Conservation (phyloP, 495 filamentous ascomycete species). For the Hypoxylon fragiforme region DNA sequence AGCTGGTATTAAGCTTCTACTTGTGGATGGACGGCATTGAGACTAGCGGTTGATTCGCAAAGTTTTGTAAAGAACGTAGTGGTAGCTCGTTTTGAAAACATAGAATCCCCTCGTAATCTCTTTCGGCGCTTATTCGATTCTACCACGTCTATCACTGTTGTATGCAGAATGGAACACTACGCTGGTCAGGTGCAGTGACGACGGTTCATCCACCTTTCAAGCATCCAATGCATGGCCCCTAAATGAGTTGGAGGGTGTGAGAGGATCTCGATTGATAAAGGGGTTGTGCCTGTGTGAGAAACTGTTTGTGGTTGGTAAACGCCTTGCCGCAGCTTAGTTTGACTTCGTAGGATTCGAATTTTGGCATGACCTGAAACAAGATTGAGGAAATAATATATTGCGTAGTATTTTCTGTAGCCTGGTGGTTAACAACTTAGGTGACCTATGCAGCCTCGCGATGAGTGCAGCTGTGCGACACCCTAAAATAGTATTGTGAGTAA, state of each 20-base stretch:
- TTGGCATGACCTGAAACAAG: constrained; percentile 33
- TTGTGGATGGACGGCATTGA: background rate
- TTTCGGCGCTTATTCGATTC: background rate
- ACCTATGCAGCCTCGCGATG: too few relatives aligned
- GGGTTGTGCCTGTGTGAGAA: too few relatives aligned
- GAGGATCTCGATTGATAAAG: too few relatives aligned
- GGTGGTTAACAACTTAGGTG: too few relatives aligned
- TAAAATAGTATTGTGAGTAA: constrained; percentile 26
- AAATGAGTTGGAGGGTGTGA: too few relatives aligned
- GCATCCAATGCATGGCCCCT: too few relatives aligned
- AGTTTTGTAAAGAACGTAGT: background rate
- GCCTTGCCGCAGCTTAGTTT: constrained; percentile 12
- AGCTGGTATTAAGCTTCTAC: background rate
- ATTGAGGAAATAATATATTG: constrained; percentile 16
- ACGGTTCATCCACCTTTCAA: too few relatives aligned
- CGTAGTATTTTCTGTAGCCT: constrained; percentile 19
- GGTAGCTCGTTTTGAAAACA: background rate
- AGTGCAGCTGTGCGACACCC: constrained; percentile 15
- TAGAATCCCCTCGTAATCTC: background rate
- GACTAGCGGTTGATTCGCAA: background rate
- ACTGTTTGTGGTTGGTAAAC: background rate
- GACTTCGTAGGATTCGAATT: constrained; percentile 19
- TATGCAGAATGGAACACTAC: background rate
- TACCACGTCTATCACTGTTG: background rate
- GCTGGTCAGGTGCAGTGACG: background rate